Percentiles rank a stretch among this genome's conserved stretches.
phyloP scores from a whole-genome alignment of 2,329 filamentous ascomycete species.

The Proliferodiscus dingleyae region DNA sequence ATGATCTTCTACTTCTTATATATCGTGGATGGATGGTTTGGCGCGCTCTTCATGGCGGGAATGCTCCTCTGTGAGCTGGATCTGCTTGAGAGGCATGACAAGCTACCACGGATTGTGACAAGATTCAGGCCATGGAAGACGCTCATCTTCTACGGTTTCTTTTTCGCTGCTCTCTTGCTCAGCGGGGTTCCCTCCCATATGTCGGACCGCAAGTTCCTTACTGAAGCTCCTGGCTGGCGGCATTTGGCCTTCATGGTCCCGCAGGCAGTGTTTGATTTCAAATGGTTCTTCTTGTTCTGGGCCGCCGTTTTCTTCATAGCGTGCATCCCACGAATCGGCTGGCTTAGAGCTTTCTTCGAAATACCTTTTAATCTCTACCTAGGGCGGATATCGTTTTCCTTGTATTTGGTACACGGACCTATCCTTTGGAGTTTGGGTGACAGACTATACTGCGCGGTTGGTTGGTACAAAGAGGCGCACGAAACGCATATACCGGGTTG shows the following conservation, averaged over 20 bases:
- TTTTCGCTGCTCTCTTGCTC: constrained; percentile 50
- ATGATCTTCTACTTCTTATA: constrained; percentile 64
- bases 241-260: constrained; percentile 50
- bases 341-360: constrained; percentile 56
- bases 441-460: constrained; percentile 56
- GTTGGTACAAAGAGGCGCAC: constrained; percentile 48
- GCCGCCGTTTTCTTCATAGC: constrained; percentile 53
- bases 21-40: constrained; percentile 59
- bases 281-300: constrained; percentile 65
- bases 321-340: constrained; percentile 49
- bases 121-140: constrained; percentile 44
- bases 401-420: constrained; percentile 62
- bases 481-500: constrained; percentile 38
- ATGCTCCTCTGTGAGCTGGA: constrained; percentile 61
- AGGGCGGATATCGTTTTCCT: constrained; percentile 54
- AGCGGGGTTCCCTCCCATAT: constrained; percentile 56
- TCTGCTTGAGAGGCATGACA: constrained; percentile 43
- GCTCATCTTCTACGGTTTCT: constrained; percentile 47
- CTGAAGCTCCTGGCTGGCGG: constrained; percentile 45
- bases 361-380: constrained; percentile 54
- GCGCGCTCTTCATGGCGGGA: constrained; percentile 54
- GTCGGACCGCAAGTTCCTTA: constrained; percentile 44
- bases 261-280: constrained; percentile 59
- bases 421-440: constrained; percentile 56
- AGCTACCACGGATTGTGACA: constrained; percentile 46